Evolutionary conservation across 257 asterid species (phyloP).

Genomic region (Capsicum baccatum): DNA sequence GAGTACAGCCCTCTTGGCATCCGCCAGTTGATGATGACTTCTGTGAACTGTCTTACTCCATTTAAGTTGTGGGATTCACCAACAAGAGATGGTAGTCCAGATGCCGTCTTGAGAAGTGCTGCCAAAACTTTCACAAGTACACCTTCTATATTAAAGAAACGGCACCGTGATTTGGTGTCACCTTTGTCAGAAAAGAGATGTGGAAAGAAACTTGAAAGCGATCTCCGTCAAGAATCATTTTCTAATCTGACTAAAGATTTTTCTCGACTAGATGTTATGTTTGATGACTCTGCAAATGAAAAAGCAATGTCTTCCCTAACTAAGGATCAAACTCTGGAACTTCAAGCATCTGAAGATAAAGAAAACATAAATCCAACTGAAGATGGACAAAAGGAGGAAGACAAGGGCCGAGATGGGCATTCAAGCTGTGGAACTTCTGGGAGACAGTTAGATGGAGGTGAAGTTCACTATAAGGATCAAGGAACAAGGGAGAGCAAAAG

Average conservation of each 20-base stretch:
- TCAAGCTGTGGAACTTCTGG: slow-evolving; percentile 41
- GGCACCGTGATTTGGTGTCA: slow-evolving; percentile 83
- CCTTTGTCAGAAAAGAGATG: slow-evolving; percentile 85
- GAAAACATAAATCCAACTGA: slow-evolving; percentile 59
- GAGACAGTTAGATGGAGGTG: slow-evolving; percentile 40
- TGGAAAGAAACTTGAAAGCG: slow-evolving; percentile 68
- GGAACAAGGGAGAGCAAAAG: slow-evolving; percentile 22
- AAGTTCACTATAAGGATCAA: slow-evolving; percentile 23
- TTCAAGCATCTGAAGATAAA: slow-evolving; percentile 51
- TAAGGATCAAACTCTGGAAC: slow-evolving; percentile 38
- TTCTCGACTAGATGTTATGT: slow-evolving; percentile 64
- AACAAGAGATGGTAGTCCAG: slow-evolving; percentile 78
- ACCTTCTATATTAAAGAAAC: slow-evolving; percentile 91
- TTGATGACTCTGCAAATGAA: slow-evolving; percentile 51
- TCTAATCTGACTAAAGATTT: slow-evolving; percentile 56
- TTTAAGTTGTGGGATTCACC: slow-evolving; percentile 91
- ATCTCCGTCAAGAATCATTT: slow-evolving; percentile 50
- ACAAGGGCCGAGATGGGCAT: slow-evolving; percentile 34
- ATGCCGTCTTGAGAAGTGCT: slow-evolving; percentile 79
- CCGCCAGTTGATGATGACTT: slow-evolving; percentile 87
- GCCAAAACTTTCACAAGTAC: slow-evolving; percentile 81
- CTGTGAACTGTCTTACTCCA: slow-evolving; percentile 63
- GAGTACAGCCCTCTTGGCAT: slow-evolving; percentile 98
- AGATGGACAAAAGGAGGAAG: slow-evolving; percentile 42
- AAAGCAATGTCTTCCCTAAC: slow-evolving; percentile 42